These are phyloP conservation scores for Fusarium paranaense DNA, from an alignment of 2,329 filamentous ascomycete genomes.

Conservation along the genomic window DNA sequence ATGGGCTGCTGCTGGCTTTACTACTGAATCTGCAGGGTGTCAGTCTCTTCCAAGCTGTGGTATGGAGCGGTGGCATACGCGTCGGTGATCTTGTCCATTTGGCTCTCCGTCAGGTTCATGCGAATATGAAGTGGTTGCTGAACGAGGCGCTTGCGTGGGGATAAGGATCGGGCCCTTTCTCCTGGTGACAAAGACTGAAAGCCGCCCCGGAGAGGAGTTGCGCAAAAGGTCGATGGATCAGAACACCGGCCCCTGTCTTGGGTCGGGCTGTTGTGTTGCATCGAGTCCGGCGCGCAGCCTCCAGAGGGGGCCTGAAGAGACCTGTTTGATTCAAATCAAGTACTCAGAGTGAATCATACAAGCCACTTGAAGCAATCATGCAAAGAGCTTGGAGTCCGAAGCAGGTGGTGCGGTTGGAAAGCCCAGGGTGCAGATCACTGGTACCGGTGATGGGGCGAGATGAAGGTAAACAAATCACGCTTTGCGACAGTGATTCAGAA, in stretches of 20 bases:
- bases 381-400: neutral
- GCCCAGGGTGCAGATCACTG: neutral
- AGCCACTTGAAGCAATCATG: neutral
- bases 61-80: slow-evolving; percentile 50
- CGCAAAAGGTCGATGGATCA: slow-evolving; percentile 38
- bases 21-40: slow-evolving; percentile 48
- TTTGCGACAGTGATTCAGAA: neutral
- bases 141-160: slow-evolving; percentile 49
- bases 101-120: slow-evolving; percentile 61
- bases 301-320: slow-evolving; percentile 4
- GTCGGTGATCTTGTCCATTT: slow-evolving; percentile 61
- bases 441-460: neutral
- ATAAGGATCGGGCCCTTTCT: slow-evolving; percentile 49
- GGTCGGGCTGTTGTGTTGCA: slow-evolving; percentile 28
- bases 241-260: slow-evolving; percentile 38
- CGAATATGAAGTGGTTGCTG: slow-evolving; percentile 59
- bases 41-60: neutral
- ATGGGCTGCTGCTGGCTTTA: slow-evolving; percentile 45
- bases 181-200: slow-evolving; percentile 51
- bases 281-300: slow-evolving; percentile 20
- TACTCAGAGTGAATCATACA: neutral
- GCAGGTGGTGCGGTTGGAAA: neutral
- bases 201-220: slow-evolving; percentile 50
- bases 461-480: slow-evolving; percentile 3
- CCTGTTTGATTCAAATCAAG: neutral